A percentile compares a stretch with the other conserved stretches of the same genome.
phyloP scores from a whole-genome alignment of 73 alveolate species.

The Tetrahymena elliotti region DNA sequence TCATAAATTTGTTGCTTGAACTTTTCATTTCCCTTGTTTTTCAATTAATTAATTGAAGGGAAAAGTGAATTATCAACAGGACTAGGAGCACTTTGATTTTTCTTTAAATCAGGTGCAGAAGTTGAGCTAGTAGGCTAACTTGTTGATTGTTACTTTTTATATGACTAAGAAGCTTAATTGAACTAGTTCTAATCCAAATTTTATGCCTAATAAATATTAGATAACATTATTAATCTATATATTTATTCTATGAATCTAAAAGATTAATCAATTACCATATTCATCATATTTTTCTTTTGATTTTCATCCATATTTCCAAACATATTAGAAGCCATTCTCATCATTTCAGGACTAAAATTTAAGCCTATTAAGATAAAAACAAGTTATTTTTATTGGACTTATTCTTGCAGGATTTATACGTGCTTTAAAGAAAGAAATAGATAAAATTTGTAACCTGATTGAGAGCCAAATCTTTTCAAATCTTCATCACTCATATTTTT shows the following conservation, averaged over 20 bases:
- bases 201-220: background rate
- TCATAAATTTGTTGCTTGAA: background rate
- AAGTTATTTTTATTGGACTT: background rate
- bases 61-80: background rate
- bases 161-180: background rate
- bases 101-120: background rate
- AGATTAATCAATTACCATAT: conserved; percentile 11
- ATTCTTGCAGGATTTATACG: background rate
- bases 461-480: background rate
- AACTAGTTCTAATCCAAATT: background rate
- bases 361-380: background rate
- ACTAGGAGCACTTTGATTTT: background rate
- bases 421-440: background rate
- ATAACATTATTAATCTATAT: too few species aligned
- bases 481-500: background rate
- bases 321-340: conserved; percentile 22
- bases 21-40: conserved; percentile 32
- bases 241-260: too few species aligned
- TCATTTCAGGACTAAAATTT: conserved; percentile 24
- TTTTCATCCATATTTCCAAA: conserved; percentile 20
- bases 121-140: background rate
- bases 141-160: background rate
- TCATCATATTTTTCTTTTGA: conserved; percentile 4
- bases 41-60: conserved; percentile 5
- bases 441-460: background rate